Conservation (phyloP, 257 asterid species). For the Gentiana straminea region DNA sequence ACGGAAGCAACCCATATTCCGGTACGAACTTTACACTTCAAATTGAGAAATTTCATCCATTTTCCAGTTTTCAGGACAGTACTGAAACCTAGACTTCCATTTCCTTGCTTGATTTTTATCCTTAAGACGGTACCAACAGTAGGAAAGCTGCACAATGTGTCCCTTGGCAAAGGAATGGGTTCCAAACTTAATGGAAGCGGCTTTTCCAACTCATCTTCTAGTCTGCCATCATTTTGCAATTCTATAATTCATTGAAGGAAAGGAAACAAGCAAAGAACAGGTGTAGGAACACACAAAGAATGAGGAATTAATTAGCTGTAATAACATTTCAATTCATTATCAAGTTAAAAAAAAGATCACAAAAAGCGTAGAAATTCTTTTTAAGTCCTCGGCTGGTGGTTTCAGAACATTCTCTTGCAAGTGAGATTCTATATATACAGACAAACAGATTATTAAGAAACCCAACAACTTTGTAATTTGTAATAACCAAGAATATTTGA, state of each 20-base stretch:
- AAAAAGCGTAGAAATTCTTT: neutral
- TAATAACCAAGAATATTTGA: too few species aligned
- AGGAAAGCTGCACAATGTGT: slow-evolving; percentile 55
- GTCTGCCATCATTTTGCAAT: slow-evolving; percentile 27
- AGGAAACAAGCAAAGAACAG: neutral
- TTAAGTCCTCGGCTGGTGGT: too few species aligned
- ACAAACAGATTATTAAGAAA: too few species aligned
- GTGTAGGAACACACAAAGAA: too few species aligned
- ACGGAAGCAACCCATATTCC: slow-evolving; percentile 56
- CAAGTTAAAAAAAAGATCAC: neutral
- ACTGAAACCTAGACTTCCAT: slow-evolving; percentile 32
- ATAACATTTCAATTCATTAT: neutral
- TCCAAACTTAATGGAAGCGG: slow-evolving; percentile 63
- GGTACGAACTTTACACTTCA: slow-evolving; percentile 40
- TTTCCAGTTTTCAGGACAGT: slow-evolving; percentile 36
- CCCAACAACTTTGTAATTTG: too few species aligned
- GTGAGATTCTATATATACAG: too few species aligned
- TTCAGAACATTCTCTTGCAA: too few species aligned
- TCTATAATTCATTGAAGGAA: too few species aligned
- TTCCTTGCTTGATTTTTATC: slow-evolving; percentile 34
- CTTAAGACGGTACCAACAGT: slow-evolving; percentile 68
- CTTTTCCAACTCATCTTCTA: slow-evolving; percentile 49
- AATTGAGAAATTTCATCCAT: slow-evolving; percentile 53
- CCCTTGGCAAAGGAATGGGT: slow-evolving; percentile 47
- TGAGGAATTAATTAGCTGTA: neutral